These are phyloP conservation scores for Geranium rotundifolium DNA, from an alignment of 345 rosid genomes.

Conservation along the genomic window DNA sequence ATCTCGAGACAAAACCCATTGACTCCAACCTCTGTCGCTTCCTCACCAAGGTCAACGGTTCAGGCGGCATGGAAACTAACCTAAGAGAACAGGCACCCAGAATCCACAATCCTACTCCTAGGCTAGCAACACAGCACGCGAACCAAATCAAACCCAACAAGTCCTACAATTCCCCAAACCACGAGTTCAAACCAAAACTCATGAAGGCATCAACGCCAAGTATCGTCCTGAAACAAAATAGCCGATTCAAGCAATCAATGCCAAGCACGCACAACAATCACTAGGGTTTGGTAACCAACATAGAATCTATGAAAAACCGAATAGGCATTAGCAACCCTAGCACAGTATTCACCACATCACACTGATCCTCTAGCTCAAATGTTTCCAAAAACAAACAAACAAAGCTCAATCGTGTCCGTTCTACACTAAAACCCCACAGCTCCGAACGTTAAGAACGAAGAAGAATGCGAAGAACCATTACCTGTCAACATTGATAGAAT, in stretches of 20 bases:
- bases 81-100: slow-evolving; percentile 34
- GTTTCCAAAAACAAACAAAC: neutral
- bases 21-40: slow-evolving; percentile 71
- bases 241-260: neutral
- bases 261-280: neutral
- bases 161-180: slow-evolving; percentile 1
- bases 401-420: neutral
- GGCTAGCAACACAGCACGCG: slow-evolving; percentile 6
- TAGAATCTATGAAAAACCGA: neutral
- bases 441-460: neutral
- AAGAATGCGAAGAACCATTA: neutral
- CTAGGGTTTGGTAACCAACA: too few species aligned
- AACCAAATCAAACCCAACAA: neutral
- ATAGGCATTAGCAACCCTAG: too few species aligned
- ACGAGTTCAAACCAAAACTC: neutral
- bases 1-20: slow-evolving; percentile 45
- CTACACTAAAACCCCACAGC: neutral
- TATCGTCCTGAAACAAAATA: neutral
- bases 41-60: slow-evolving; percentile 83
- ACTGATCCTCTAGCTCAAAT: neutral
- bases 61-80: slow-evolving; percentile 75
- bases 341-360: neutral
- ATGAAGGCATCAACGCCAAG: neutral
- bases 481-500: neutral
- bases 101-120: neutral